These are phyloP conservation scores for Moricandia moricandioides DNA, from an alignment of 345 rosid genomes.

Conservation along the genomic window DNA sequence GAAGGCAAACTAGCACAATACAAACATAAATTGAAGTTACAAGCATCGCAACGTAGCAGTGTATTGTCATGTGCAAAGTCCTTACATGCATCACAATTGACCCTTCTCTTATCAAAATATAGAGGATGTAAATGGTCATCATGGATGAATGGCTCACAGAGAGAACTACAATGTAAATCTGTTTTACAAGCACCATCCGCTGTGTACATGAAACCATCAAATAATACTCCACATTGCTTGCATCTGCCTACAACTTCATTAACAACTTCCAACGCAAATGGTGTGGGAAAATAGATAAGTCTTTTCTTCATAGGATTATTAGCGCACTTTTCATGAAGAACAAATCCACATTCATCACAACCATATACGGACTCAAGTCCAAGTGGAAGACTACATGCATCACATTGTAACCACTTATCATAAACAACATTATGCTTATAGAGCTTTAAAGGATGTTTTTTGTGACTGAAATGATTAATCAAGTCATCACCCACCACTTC, in stretches of 20 bases:
- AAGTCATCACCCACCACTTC: too few relatives aligned
- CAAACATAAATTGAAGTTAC: neutral
- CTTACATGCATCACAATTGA: neutral
- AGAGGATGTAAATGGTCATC: constrained; percentile 9
- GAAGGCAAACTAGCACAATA: neutral
- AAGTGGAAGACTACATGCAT: neutral
- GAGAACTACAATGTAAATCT: constrained; percentile 2
- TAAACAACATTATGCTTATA: neutral
- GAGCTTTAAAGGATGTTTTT: too few relatives aligned
- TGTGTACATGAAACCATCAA: neutral
- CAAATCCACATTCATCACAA: too few relatives aligned
- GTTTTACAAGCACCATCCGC: fast-evolving
- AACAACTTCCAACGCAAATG: neutral
- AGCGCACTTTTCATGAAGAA: neutral
- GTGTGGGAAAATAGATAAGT: fast-evolving
- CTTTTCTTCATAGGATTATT: neutral
- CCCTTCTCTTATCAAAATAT: neutral
- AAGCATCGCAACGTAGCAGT: neutral
- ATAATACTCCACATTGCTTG: neutral
- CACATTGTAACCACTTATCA: neutral
- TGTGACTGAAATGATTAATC: too few relatives aligned
- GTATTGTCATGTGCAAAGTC: neutral
- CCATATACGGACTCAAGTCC: too few relatives aligned
- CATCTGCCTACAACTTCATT: neutral
- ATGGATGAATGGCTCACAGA: constrained; percentile 2